Percentiles rank a stretch among this genome's conserved stretches.
These are phyloP conservation scores for Agrostemma githago DNA, from an alignment of 148 eudicot genomes.

Conservation along the genomic window DNA sequence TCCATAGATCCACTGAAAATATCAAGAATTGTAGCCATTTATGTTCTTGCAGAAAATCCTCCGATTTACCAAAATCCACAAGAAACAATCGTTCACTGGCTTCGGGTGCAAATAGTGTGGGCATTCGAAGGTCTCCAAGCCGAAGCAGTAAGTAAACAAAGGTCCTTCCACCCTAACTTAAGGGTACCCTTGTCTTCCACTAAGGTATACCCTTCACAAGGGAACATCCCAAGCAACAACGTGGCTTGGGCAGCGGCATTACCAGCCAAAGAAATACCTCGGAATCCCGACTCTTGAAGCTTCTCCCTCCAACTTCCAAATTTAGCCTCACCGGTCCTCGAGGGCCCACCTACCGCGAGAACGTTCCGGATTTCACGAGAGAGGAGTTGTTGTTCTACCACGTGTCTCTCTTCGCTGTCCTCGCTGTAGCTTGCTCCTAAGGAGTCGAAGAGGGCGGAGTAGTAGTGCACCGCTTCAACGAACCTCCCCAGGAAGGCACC, in stretches of 20 bases:
- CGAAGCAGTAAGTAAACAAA: slow-evolving; percentile 88
- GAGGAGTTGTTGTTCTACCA: slow-evolving; percentile 88
- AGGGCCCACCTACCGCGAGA: slow-evolving; percentile 75
- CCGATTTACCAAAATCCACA: not conserved
- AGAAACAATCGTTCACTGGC: slow-evolving; percentile 19
- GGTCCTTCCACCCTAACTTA: slow-evolving; percentile 97
- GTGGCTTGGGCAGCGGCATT: slow-evolving; percentile 95
- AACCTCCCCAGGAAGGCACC: slow-evolving; percentile 83
- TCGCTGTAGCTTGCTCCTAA: slow-evolving; percentile 89
- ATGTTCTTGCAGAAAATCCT: not conserved
- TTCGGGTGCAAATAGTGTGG: slow-evolving; percentile 27
- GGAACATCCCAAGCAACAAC: slow-evolving; percentile 91
- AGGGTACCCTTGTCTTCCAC: slow-evolving; percentile 90
- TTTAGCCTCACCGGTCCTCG: slow-evolving; percentile 63
- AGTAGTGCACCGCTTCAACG: slow-evolving; percentile 97
- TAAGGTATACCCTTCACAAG: slow-evolving; percentile 85
- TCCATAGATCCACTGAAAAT: not conserved
- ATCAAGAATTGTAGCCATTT: not conserved
- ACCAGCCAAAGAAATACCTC: slow-evolving; percentile 73
- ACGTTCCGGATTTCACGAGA: slow-evolving; percentile 82
- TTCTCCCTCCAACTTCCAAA: slow-evolving; percentile 90
- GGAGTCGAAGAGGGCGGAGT: slow-evolving; percentile 92
- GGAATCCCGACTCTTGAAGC: slow-evolving; percentile 74
- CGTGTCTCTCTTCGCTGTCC: slow-evolving; percentile 88
- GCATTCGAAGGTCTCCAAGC: slow-evolving; percentile 77